Percentiles rank a stretch among this genome's conserved stretches.
Conservation (phyloP, 345 rosid genomes). For the Syzygium aromaticum region DNA sequence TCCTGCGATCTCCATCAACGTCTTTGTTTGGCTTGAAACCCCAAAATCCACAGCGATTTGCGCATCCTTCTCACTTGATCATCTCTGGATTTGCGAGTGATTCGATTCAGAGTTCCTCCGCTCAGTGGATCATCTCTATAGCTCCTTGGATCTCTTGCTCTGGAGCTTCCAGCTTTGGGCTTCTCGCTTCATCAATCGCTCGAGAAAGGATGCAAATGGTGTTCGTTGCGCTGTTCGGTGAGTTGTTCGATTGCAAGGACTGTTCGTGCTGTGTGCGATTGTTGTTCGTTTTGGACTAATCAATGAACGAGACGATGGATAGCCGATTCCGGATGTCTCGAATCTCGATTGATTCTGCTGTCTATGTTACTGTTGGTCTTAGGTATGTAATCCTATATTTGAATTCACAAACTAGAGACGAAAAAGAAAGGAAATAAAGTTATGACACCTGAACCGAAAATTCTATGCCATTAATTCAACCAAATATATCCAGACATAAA, state of each 20-base stretch:
- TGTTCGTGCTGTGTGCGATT: no score
- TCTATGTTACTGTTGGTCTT: background rate
- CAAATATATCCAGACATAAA: background rate
- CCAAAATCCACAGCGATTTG: background rate
- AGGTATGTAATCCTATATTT: background rate
- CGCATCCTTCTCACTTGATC: background rate
- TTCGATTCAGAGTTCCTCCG: background rate
- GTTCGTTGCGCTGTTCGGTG: no score
- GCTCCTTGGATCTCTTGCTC: no score
- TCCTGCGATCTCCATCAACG: background rate
- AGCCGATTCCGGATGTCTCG: no score
- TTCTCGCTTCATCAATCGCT: no score
- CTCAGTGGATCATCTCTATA: background rate
- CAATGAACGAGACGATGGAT: no score
- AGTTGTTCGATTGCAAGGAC: no score
- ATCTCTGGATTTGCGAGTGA: background rate
- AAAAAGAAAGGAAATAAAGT: background rate
- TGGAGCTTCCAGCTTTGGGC: no score
- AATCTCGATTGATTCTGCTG: no score
- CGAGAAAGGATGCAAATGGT: no score
- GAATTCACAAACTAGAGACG: background rate
- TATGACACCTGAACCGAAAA: background rate
- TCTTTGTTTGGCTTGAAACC: background rate
- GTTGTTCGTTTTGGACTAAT: no score
- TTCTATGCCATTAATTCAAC: background rate